Base-by-base conservation (phyloP, 2,329 filamentous ascomycete species). In the Drechslerella coelobrocha region DNA sequence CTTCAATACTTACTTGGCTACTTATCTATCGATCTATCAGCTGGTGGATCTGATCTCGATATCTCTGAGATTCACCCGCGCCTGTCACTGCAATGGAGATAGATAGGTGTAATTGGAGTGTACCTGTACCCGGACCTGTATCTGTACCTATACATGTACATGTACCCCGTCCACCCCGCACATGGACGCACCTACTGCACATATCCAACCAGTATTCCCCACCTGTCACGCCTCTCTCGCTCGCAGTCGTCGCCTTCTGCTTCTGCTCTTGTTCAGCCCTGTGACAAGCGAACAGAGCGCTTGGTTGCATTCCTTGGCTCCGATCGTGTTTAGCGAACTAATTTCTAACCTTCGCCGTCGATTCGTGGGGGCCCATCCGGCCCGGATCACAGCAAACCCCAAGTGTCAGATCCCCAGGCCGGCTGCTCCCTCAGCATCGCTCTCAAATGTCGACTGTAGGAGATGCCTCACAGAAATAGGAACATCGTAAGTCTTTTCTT, bases 401-500 rank as follows among this genome's bases (percentile, higher is more conserved):
- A n/a, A n/a, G n/a, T n/a, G n/a, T n/a, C n/a, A n/a, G n/a, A n/a
- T n/a, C n/a, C n/a, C n/a, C n/a, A n/a, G n/a, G n/a, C n/a, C n/a
- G n/a, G n/a, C n/a, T n/a, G n/a, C n/a, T n/a, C n/a, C 27, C 37
- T 43, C 43, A 61, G 24, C 56, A 61, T 54, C 52, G 17, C 17
- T 19, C 12, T 21, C 53, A 60, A 54, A 63, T 71, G 66, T 57
- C 48, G 48, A 60, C 52, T 9, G 17, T 29, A 19, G 37, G 29
- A 47, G 59, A 71, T 71, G 66, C 59, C 59, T 59, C 39, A 51
- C 24, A 63, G 39, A 47, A 48, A 54, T 39, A 62, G 66, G 55
- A 61, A 63, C 41, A 63, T 71, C 27, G 66, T 71, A 71, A 37
- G 66, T 62, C 27, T 14, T n/a, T n/a, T n/a, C n/a, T n/a, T n/a